phyloP scores from a whole-genome alignment of 768 basidiomycete genomes.

The Panellus pusillus region DNA sequence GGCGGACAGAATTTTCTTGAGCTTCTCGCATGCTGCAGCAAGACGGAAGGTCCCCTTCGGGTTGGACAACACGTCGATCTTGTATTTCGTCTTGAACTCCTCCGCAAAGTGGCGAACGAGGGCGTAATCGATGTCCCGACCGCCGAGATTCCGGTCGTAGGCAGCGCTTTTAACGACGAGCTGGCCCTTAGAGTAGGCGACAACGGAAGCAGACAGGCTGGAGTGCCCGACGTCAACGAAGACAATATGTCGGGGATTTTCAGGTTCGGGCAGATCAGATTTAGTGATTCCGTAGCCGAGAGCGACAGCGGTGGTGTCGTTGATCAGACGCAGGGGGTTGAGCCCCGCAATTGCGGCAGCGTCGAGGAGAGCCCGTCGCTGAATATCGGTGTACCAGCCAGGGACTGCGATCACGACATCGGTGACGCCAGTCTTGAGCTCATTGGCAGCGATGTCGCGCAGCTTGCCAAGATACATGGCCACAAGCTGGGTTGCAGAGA shows the following conservation, averaged over 20 bases:
- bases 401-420: slow-evolving; percentile 97
- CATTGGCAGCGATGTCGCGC: slow-evolving; percentile 79
- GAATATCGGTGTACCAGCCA: slow-evolving; percentile 94
- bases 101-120: slow-evolving; percentile 85
- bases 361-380: slow-evolving; percentile 87
- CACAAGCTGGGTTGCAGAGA: slow-evolving; percentile 90
- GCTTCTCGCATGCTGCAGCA: slow-evolving; percentile 81
- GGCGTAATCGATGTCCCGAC: slow-evolving; percentile 93
- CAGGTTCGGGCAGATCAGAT: slow-evolving; percentile 86
- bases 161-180: slow-evolving; percentile 84
- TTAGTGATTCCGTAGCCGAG: slow-evolving; percentile 99
- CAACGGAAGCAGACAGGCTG: slow-evolving; percentile 80
- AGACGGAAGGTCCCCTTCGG: slow-evolving; percentile 95
- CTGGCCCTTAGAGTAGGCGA: slow-evolving; percentile 94
- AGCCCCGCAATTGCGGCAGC: slow-evolving; percentile 89
- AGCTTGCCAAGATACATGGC: slow-evolving; percentile 90
- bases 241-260: slow-evolving; percentile 80
- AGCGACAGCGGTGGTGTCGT: slow-evolving; percentile 94
- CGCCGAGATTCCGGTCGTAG: slow-evolving; percentile 92
- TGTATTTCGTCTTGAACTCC: slow-evolving; percentile 97
- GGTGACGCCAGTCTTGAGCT: slow-evolving; percentile 83
- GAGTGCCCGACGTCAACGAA: slow-evolving; percentile 98
- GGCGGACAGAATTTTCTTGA: slow-evolving; percentile 96
- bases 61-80: slow-evolving; percentile 89
- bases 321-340: slow-evolving; percentile 92